Percentiles rank a stretch among this genome's conserved stretches.
These are phyloP conservation scores for Firmiana major DNA, from an alignment of 345 rosid genomes.

Conservation along the genomic window DNA sequence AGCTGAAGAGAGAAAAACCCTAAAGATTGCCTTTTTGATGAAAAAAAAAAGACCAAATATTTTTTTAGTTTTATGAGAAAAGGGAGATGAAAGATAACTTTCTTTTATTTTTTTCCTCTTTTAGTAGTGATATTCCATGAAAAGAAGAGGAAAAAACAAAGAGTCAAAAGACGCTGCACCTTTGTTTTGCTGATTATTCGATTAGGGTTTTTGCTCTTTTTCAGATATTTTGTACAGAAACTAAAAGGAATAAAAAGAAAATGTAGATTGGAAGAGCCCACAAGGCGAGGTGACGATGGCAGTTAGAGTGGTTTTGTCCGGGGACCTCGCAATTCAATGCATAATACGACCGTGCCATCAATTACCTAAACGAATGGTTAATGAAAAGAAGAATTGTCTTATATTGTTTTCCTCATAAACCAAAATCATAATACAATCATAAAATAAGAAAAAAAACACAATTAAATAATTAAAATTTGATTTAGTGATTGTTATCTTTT, in stretches of 20 bases:
- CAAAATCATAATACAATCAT: no score
- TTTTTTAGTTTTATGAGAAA: neutral
- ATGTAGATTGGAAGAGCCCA: neutral
- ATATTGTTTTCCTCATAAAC: no score
- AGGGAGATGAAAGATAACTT: neutral
- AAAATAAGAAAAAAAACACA: no score
- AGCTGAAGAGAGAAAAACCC: neutral
- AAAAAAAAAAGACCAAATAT: neutral
- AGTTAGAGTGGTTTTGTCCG: no score
- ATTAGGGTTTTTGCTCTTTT: slow-evolving; percentile 15
- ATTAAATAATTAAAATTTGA: no score
- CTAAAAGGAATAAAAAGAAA: neutral
- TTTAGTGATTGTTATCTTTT: no score
- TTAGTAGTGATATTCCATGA: neutral
- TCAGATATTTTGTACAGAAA: neutral
- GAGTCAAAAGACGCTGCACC: slow-evolving; percentile 14
- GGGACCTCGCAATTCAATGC: no score
- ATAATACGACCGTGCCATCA: no score
- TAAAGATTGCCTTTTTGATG: neutral
- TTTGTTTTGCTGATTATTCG: slow-evolving; percentile 7
- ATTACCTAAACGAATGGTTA: no score
- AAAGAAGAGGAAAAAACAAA: neutral
- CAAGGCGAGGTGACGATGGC: neutral
- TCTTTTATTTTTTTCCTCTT: neutral
- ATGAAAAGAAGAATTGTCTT: no score